Evolutionary conservation across 805 yeast genomes (phyloP).

Genomic region (Candida ponderosae): DNA sequence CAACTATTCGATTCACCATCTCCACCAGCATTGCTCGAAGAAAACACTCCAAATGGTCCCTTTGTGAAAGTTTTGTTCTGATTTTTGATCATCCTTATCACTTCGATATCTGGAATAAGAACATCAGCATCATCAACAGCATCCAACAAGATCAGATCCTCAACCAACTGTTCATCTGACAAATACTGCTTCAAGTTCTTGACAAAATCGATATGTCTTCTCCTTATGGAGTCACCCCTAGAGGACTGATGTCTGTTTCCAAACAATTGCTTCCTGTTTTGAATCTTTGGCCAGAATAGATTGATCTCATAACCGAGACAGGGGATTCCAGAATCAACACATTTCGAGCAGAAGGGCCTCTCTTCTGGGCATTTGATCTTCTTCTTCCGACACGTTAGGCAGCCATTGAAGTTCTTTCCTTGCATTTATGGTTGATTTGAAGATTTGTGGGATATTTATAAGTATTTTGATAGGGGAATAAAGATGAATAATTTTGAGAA

Average conservation of each 20-base stretch:
- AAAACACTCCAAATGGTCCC: not conserved
- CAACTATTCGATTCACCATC: not conserved
- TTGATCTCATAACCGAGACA: slow-evolving; percentile 63
- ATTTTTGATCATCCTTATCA: not conserved
- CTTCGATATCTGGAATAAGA: too few species aligned
- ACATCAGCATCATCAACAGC: not conserved
- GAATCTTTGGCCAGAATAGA: slow-evolving; percentile 44
- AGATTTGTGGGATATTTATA: too few species aligned
- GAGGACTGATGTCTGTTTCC: not conserved
- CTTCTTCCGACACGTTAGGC: slow-evolving; percentile 59
- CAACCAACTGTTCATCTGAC: not conserved
- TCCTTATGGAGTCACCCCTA: not conserved
- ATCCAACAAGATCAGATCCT: too few species aligned
- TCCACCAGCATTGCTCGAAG: too few species aligned
- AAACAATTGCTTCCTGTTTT: not conserved
- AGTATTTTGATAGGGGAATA: too few species aligned
- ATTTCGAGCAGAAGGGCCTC: slow-evolving; percentile 46
- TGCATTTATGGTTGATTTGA: too few species aligned
- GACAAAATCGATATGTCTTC: not conserved
- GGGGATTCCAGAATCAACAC: slow-evolving; percentile 41
- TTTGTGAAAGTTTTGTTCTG: slow-evolving; percentile 6
- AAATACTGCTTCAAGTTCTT: not conserved
- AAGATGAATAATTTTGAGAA: too few species aligned
- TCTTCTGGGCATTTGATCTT: slow-evolving; percentile 54
- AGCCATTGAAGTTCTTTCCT: slow-evolving; percentile 62